phyloP scores from a whole-genome alignment of 306 rosid genomes.

The Luffa acutangula region DNA sequence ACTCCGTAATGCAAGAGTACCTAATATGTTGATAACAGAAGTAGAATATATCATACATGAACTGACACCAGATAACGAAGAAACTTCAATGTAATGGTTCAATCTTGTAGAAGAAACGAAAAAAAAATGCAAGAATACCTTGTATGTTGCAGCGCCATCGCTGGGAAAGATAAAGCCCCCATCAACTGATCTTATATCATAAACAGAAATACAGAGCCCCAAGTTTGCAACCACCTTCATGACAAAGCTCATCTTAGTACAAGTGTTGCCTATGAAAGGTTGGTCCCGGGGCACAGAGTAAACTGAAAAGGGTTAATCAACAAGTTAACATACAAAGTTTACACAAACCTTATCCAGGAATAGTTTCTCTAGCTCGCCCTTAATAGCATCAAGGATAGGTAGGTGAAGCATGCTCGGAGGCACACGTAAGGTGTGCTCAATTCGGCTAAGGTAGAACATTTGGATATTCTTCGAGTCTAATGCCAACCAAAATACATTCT shows the following conservation, averaged over 20 bases:
- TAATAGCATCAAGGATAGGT: slow-evolving; percentile 52
- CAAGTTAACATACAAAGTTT: not conserved
- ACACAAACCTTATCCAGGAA: slow-evolving; percentile 60
- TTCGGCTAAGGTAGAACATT: slow-evolving; percentile 79
- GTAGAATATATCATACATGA: not conserved
- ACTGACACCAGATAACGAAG: not conserved
- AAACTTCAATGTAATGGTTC: not conserved
- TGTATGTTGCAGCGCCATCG: slow-evolving; percentile 71
- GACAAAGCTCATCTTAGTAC: slow-evolving; percentile 15
- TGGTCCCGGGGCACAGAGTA: not conserved
- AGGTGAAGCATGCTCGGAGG: slow-evolving; percentile 52
- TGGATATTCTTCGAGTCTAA: not conserved
- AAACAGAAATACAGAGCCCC: slow-evolving; percentile 74
- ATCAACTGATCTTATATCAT: slow-evolving; percentile 55
- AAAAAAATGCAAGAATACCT: slow-evolving; percentile 28
- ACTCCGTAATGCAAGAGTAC: not conserved
- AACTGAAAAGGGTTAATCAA: not conserved
- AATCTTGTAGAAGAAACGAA: not conserved
- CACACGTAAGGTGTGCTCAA: slow-evolving; percentile 58
- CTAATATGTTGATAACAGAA: not conserved
- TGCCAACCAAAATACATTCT: not conserved
- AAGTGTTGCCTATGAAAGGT: not conserved
- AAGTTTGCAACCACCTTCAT: slow-evolving; percentile 60
- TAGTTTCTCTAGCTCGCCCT: slow-evolving; percentile 59
- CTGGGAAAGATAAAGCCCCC: slow-evolving; percentile 62